A percentile compares a stretch with the other conserved stretches of the same genome.
phyloP scores from a whole-genome alignment of 83 land plant genomes.

The Picea engelmannii region DNA sequence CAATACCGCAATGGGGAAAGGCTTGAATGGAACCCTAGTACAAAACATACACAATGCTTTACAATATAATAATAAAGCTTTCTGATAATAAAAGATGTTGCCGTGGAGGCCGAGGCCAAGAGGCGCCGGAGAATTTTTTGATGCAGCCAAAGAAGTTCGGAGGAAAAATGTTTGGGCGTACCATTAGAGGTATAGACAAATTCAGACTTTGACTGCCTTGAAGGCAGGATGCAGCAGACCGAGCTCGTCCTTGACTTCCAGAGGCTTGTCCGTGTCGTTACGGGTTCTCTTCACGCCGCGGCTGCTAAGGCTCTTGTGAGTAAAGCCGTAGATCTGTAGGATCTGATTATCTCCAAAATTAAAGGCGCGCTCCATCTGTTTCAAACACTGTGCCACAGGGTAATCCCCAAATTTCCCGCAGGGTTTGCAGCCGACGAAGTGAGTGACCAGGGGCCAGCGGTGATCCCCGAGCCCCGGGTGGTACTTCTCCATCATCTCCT shows the following conservation, averaged over 20 bases:
- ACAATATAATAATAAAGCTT: not conserved
- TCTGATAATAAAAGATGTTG: not conserved
- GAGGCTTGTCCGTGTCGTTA: constrained; percentile 39
- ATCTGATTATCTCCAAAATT: too few relatives aligned
- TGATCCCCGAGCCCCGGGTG: too few relatives aligned
- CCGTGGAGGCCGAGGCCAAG: not conserved
- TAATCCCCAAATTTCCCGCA: too few relatives aligned
- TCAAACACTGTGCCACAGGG: too few relatives aligned
- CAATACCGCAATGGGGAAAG: too few relatives aligned
- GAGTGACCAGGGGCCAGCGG: too few relatives aligned
- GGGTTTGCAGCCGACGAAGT: too few relatives aligned
- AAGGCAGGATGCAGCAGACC: constrained; percentile 51
- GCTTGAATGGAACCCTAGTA: too few relatives aligned
- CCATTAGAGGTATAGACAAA: not conserved
- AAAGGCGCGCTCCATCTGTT: too few relatives aligned
- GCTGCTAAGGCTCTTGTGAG: constrained; percentile 34
- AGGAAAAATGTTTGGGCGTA: too few relatives aligned
- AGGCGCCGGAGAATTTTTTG: not conserved
- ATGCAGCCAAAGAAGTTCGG: not conserved
- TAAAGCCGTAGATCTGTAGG: constrained; percentile 40
- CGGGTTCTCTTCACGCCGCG: constrained; percentile 35
- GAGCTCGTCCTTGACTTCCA: constrained; percentile 49
- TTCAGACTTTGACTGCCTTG: constrained; percentile 37
- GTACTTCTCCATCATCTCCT: too few relatives aligned
- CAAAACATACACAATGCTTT: not conserved